Percentiles rank a stretch among this genome's conserved stretches.
Evolutionary conservation across 2,329 filamentous ascomycete genomes (phyloP).

Genomic region (Rhinocladiella mackenziei): DNA sequence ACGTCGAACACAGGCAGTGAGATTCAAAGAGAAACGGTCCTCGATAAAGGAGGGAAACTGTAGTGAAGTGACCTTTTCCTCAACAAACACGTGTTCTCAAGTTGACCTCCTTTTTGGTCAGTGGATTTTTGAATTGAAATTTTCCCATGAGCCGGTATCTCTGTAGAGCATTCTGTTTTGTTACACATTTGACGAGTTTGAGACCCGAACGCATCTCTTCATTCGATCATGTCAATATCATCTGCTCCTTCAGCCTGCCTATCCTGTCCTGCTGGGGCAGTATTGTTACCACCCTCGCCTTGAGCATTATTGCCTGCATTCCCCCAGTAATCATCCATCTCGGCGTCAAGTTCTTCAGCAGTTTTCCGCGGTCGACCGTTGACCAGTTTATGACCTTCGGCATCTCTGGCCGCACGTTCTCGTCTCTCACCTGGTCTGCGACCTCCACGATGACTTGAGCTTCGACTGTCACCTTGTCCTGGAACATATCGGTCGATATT

Average conservation of each 20-base stretch:
- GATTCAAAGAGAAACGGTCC: too few relatives aligned
- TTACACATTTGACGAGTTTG: background rate
- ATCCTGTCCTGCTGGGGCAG: slow-evolving; percentile 34
- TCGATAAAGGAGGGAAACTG: background rate
- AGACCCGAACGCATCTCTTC: slow-evolving; percentile 12
- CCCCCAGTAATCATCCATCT: slow-evolving; percentile 92
- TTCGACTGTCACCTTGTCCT: slow-evolving; percentile 45
- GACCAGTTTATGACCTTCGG: slow-evolving; percentile 41
- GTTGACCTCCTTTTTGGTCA: too few relatives aligned
- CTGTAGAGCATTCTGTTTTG: background rate
- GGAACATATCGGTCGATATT: slow-evolving; percentile 79
- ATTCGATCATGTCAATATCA: slow-evolving; percentile 71
- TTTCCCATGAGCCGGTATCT: too few relatives aligned
- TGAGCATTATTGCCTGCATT: slow-evolving; percentile 41
- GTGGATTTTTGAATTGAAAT: too few relatives aligned
- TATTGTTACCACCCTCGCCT: slow-evolving; percentile 31
- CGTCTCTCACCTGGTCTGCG: slow-evolving; percentile 46
- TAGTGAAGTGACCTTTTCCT: too few relatives aligned
- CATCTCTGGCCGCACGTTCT: slow-evolving; percentile 30
- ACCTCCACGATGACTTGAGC: slow-evolving; percentile 41
- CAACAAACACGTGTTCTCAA: too few relatives aligned
- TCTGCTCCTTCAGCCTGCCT: slow-evolving; percentile 39
- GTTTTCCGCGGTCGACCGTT: slow-evolving; percentile 73
- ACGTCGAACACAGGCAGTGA: too few relatives aligned
- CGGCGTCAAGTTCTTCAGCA: slow-evolving; percentile 86